A percentile compares a stretch with the other conserved stretches of the same genome.
These are phyloP conservation scores for Gaeumannomyces sp. DNA, from an alignment of 2,329 filamentous ascomycete genomes.

Conservation along the genomic window DNA sequence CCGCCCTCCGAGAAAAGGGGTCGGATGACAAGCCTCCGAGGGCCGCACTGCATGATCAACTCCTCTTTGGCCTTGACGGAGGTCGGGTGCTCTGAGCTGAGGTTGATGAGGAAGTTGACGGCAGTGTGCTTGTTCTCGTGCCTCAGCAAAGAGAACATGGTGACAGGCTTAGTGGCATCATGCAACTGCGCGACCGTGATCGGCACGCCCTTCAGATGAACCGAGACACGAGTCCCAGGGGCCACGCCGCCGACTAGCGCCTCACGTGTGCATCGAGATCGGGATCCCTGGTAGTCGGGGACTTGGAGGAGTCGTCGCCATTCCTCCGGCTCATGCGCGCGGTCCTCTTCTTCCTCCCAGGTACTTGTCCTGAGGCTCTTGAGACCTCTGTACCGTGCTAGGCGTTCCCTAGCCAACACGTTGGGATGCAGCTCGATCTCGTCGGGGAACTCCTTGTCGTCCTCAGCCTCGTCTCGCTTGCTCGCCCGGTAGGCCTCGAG, in stretches of 20 bases:
- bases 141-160: conserved; percentile 78
- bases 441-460: conserved; percentile 93
- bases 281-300: conserved; percentile 81
- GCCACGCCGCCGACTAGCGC: conserved; percentile 81
- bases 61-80: conserved; percentile 90
- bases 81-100: conserved; percentile 67
- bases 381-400: conserved; percentile 81
- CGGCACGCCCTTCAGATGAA: conserved; percentile 59
- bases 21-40: conserved; percentile 79
- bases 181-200: conserved; percentile 38
- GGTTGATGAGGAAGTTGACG: conserved; percentile 82
- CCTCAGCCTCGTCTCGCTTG: conserved; percentile 77
- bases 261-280: conserved; percentile 70
- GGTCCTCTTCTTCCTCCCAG: conserved; percentile 87
- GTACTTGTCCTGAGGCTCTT: conserved; percentile 83
- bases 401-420: conserved; percentile 75
- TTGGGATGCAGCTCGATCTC: conserved; percentile 92
- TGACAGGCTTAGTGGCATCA: conserved; percentile 53
- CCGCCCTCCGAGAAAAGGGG: conserved; percentile 87
- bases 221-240: conserved; percentile 74
- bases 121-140: conserved; percentile 94
- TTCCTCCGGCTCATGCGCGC: conserved; percentile 78
- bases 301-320: conserved; percentile 83
- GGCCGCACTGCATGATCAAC: conserved; percentile 84
- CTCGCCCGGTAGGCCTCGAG: conserved; percentile 74